Percentiles rank a stretch among this genome's conserved stretches.
These are phyloP conservation scores for Obelidium mucronatum DNA, from an alignment of 192 early-diverging fungal genomes.

Conservation along the genomic window DNA sequence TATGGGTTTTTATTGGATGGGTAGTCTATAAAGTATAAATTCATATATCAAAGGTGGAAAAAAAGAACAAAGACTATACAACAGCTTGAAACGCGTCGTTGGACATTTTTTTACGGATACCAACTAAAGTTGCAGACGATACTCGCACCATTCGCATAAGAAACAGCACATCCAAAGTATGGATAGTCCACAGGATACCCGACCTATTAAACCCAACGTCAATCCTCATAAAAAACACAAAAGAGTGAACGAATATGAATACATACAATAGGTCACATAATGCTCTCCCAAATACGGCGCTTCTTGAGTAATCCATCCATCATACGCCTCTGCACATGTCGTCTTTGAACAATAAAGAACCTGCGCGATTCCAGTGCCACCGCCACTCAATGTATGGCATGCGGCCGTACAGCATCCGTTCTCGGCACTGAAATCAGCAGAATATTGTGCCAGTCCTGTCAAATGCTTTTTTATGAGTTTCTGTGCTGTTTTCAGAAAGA, in stretches of 20 bases:
- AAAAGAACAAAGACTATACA: too few species aligned
- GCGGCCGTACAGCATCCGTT: conserved; percentile 12
- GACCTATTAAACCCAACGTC: too few species aligned
- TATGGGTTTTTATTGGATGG: too few species aligned
- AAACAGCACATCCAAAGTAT: conserved; percentile 27
- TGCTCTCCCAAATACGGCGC: conserved; percentile 6
- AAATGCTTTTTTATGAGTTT: too few species aligned
- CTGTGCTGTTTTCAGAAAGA: too few species aligned
- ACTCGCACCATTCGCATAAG: background rate
- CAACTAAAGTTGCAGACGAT: conserved; percentile 26
- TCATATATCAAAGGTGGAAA: too few species aligned
- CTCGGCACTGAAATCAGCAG: conserved; percentile 10
- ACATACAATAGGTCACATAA: conserved; percentile 12
- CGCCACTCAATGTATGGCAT: conserved; percentile 19
- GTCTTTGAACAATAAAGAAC: conserved; percentile 2
- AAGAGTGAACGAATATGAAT: too few species aligned
- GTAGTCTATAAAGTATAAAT: too few species aligned
- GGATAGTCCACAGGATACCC: conserved; percentile 29
- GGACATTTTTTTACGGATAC: conserved; percentile 26
- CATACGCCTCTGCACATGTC: conserved; percentile 17
- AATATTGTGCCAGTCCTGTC: conserved; percentile 17
- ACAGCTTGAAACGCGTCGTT: too few species aligned
- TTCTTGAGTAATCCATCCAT: conserved; percentile 24
- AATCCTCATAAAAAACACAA: too few species aligned
- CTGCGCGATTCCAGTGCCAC: conserved; percentile 23